Evolutionary conservation across 2,329 filamentous ascomycete species (phyloP).

Genomic region (Penicillium sp.): DNA sequence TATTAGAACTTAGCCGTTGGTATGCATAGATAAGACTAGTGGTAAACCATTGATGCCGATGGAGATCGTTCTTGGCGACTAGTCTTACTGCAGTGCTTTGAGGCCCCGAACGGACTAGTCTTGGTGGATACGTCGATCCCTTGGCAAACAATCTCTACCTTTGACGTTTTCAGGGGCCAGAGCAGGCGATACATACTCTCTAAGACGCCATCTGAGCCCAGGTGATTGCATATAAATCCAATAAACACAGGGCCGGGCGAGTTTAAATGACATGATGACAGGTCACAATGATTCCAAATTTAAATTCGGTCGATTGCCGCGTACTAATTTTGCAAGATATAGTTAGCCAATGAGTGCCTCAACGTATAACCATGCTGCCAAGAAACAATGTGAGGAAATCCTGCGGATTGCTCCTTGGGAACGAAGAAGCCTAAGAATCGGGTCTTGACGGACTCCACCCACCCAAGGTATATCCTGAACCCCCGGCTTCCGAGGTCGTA

Average conservation of each 20-base stretch:
- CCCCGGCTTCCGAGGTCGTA: not conserved
- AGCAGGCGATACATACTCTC: not conserved
- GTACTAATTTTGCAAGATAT: not conserved
- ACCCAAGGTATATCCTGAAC: not conserved
- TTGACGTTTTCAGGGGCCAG: slow-evolving; percentile 8
- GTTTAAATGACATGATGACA: not conserved
- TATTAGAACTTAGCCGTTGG: not conserved
- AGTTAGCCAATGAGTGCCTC: not conserved
- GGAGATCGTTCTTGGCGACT: slow-evolving; percentile 18
- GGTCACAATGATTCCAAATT: not conserved
- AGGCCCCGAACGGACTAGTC: slow-evolving; percentile 12
- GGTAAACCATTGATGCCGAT: slow-evolving; percentile 12
- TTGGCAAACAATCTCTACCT: slow-evolving; percentile 19
- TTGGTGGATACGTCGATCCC: slow-evolving; percentile 18
- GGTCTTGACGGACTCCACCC: not conserved
- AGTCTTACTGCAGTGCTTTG: slow-evolving; percentile 8
- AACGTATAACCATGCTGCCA: slow-evolving; percentile 5
- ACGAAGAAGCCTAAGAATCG: not conserved
- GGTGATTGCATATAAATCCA: not conserved
- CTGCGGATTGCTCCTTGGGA: not conserved
- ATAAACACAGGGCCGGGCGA: not conserved
- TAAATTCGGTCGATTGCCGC: not conserved
- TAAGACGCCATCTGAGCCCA: not conserved
- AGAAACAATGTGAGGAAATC: slow-evolving; percentile 1
- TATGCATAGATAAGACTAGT: slow-evolving; percentile 12